phyloP scores from a whole-genome alignment of 257 asterid species.

The Capsicum rhomboideum region DNA sequence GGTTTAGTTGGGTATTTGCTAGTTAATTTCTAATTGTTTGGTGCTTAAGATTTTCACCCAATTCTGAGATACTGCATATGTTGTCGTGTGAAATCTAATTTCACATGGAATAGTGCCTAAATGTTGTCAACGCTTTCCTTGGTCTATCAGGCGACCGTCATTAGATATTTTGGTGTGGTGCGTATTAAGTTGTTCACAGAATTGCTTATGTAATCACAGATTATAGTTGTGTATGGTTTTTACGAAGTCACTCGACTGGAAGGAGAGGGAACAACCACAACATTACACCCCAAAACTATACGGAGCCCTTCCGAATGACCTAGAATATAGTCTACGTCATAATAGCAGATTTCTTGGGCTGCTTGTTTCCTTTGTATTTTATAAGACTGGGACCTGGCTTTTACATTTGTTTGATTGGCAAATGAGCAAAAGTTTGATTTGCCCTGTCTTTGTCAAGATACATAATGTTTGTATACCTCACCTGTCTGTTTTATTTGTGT shows the following conservation, averaged over 20 bases:
- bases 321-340: too few species aligned
- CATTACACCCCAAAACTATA: too few species aligned
- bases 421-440: neutral
- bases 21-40: neutral
- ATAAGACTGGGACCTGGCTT: neutral
- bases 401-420: neutral
- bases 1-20: neutral
- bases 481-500: neutral
- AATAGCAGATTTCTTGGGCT: neutral
- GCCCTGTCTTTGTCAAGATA: neutral
- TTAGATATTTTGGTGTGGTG: neutral
- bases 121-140: neutral
- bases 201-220: neutral
- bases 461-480: neutral
- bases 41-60: neutral
- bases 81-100: neutral
- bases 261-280: too few species aligned
- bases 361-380: neutral
- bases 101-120: neutral
- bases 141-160: neutral
- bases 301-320: too few species aligned
- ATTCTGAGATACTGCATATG: neutral
- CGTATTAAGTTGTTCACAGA: neutral
- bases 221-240: neutral
- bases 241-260: too few species aligned